Percentiles rank a stretch among this genome's conserved stretches.
Conservation (phyloP, 108 stramenopile species). For the Epithemia pelagica region DNA sequence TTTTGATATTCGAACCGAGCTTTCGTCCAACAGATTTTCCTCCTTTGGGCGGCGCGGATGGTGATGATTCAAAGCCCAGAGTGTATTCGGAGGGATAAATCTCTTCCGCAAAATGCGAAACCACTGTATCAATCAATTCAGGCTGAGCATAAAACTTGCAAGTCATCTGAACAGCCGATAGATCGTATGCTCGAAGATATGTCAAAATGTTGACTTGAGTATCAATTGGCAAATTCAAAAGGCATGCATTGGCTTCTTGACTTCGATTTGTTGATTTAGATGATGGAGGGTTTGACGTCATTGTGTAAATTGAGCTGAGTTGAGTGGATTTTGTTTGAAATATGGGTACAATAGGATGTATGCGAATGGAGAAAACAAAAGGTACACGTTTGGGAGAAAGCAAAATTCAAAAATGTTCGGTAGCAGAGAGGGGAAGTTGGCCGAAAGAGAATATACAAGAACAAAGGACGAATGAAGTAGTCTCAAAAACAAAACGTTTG, state of each 20-base stretch:
- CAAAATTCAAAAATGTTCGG: no score
- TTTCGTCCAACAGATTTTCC: neutral
- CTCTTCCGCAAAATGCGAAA: slow-evolving; percentile 45
- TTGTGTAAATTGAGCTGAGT: neutral
- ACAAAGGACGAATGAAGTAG: no score
- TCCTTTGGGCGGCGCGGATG: slow-evolving; percentile 7
- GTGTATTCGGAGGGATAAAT: slow-evolving; percentile 73
- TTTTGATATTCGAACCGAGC: neutral
- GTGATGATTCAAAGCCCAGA: slow-evolving; percentile 36
- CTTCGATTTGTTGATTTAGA: neutral
- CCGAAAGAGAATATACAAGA: no score
- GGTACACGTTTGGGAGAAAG: neutral
- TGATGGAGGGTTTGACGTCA: neutral
- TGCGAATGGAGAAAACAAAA: neutral
- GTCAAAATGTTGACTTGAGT: slow-evolving; percentile 66
- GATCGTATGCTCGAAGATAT: slow-evolving; percentile 79
- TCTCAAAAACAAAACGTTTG: no score
- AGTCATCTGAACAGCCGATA: slow-evolving; percentile 60
- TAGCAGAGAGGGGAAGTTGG: no score
- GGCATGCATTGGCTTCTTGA: neutral
- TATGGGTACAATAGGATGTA: neutral
- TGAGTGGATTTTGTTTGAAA: neutral
- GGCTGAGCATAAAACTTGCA: slow-evolving; percentile 56
- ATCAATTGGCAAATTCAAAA: slow-evolving; percentile 44
- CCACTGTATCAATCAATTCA: slow-evolving; percentile 48